A percentile compares a stretch with the other conserved stretches of the same genome.
These are phyloP conservation scores for Pestalotiopsis sp. DNA, from an alignment of 2,329 filamentous ascomycete species.

Conservation along the genomic window DNA sequence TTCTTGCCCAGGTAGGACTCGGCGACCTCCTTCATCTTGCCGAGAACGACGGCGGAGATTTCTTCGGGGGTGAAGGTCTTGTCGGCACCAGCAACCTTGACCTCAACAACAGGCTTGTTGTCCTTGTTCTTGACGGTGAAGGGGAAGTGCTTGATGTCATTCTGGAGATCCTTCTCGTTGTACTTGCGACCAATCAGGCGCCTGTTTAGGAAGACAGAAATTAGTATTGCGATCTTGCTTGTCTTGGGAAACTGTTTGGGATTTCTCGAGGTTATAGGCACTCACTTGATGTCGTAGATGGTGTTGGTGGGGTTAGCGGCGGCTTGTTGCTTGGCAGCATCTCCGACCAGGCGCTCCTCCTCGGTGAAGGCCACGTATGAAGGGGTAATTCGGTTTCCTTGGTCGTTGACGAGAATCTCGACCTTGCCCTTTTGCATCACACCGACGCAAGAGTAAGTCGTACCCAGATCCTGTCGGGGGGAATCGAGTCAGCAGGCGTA, in stretches of 20 bases:
- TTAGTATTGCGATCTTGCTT: constrained; percentile 28
- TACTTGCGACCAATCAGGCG: constrained; percentile 86
- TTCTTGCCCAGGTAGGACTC: constrained; percentile 81
- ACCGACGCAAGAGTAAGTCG: constrained; percentile 87
- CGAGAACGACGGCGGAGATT: constrained; percentile 77
- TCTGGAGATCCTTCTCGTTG: constrained; percentile 82
- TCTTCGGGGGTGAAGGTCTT: constrained; percentile 82
- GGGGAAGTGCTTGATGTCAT: constrained; percentile 97
- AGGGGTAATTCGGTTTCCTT: constrained; percentile 94
- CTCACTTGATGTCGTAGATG: constrained; percentile 83
- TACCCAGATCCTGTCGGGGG: constrained; percentile 70
- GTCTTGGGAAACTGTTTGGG: neutral
- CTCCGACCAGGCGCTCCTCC: constrained; percentile 94
- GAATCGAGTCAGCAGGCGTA: neutral
- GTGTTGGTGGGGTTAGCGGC: constrained; percentile 76
- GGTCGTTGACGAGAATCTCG: constrained; percentile 94
- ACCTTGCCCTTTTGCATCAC: constrained; percentile 96
- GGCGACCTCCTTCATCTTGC: constrained; percentile 84
- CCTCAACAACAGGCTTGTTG: constrained; percentile 84
- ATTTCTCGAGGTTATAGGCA: constrained; percentile 27
- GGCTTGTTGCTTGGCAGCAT: constrained; percentile 96
- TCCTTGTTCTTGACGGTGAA: constrained; percentile 91
- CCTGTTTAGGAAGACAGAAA: constrained; percentile 43
- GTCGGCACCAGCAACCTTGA: constrained; percentile 64
- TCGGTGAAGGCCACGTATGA: constrained; percentile 97